A percentile compares a stretch with the other conserved stretches of the same genome.
Conservation (phyloP, 306 rosid genomes). For the Fagus crenata region DNA sequence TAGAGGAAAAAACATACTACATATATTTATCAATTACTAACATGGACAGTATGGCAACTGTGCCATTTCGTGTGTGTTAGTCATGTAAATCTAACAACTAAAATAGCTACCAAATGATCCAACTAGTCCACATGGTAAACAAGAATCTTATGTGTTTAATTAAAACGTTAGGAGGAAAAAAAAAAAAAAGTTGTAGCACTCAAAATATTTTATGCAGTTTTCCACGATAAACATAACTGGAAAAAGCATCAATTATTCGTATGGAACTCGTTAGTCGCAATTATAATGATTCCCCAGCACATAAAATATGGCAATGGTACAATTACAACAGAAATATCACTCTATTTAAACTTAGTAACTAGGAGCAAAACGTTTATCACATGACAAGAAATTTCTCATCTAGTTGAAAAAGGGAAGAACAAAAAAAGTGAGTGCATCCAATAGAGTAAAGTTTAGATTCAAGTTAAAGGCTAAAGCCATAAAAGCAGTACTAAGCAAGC, state of each 20-base stretch:
- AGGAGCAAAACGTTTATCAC: not conserved
- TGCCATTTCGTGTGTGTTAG: not conserved
- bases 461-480: constrained; percentile 10
- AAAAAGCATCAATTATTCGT: not conserved
- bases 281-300: not conserved
- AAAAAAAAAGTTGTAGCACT: not conserved
- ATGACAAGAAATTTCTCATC: not conserved
- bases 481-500: constrained; percentile 6
- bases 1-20: not conserved
- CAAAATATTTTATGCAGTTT: constrained; percentile 10
- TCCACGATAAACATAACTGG: not conserved
- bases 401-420: not conserved
- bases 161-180: not conserved
- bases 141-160: not conserved
- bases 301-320: not conserved
- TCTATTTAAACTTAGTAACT: too few species aligned
- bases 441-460: constrained; percentile 29
- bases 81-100: not conserved
- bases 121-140: not conserved
- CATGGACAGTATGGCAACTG: not conserved
- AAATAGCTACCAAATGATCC: not conserved
- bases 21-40: not conserved
- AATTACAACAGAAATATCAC: not conserved
- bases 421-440: constrained; percentile 9
- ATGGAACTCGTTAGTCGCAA: not conserved